Evolutionary conservation across 1,284 basidiomycete genomes (phyloP), one percentile per base, ranked within the genome.

Genomic region (Schizophyllum commune): DNA sequence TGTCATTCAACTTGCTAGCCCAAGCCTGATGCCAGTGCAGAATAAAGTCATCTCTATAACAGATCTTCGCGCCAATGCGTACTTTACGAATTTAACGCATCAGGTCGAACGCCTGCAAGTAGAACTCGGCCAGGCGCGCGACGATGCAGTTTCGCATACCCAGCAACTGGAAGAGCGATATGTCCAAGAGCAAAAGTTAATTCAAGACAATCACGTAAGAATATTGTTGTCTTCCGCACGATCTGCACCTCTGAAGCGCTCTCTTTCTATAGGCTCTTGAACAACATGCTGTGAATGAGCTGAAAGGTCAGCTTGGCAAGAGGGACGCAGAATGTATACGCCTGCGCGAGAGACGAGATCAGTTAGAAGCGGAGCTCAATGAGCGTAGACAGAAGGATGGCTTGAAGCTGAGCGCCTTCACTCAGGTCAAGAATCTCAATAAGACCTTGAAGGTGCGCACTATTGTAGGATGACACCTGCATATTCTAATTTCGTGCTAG

Each of bases 261-360:
- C 17, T 57, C 52, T 32, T 9, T 67, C 64, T 64, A 63, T 63
- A 89, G 88, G 71, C 67, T 62, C 72, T 77, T 58, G 74, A 76
- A 32, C 77, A 75, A 11, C 77, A 83, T 67, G 72, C 74, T 15
- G 73, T 80, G 21, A 77, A 82, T 66, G 89, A 91, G 57, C 72
- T 87, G 21, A 84, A 81, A 65, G 67, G 67, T 0, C 73, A 83
- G 66, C 67, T 91, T 33, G 70, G 76, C 8, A 89, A 88, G 69
- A 85, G 88, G 58, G 91, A 96, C 68, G 73, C 77, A 0, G 94
- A 97, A 65, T 82, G 88, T 62, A 77, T 81, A 17, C 85, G 95
- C 55, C 77, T 97, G 34, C 85, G 95, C 27, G 89, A 90, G 57
- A 82, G 89, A 65, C 85, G 94, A 51, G 94, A 97, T 68, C 90